Evolutionary conservation across 148 eudicot genomes (phyloP).

Genomic region (Heliosperma pusillum): DNA sequence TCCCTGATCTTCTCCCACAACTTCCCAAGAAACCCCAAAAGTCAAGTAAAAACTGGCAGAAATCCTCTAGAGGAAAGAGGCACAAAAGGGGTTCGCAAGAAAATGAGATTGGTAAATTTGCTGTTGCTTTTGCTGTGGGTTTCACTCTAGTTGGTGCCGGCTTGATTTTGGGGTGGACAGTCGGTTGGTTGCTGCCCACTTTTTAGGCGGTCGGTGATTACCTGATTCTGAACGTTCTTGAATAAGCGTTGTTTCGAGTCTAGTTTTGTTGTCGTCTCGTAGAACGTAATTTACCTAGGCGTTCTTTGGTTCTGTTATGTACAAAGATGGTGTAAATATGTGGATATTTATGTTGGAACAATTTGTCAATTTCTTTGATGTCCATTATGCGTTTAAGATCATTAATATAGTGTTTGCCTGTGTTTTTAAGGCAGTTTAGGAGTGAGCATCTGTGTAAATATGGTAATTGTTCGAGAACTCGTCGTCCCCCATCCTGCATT

Average conservation of each 20-base stretch:
- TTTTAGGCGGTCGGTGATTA: constrained; percentile 20
- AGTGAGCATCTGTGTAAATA: neutral
- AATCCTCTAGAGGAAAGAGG: constrained; percentile 34
- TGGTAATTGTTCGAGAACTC: too few species aligned
- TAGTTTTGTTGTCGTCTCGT: constrained; percentile 7
- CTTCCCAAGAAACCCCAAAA: constrained; percentile 36
- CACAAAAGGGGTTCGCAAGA: constrained; percentile 32
- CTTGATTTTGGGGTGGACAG: constrained; percentile 88
- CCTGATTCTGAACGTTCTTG: neutral
- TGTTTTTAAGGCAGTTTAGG: neutral
- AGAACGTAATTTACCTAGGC: constrained; percentile 16
- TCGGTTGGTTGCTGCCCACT: constrained; percentile 68
- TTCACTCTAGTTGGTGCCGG: constrained; percentile 86
- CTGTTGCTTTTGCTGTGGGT: constrained; percentile 75
- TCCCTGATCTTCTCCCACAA: constrained; percentile 47
- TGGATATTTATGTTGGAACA: constrained; percentile 16
- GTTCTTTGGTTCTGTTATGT: constrained; percentile 1
- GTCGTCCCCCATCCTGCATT: too few species aligned
- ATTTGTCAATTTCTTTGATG: constrained; percentile 8
- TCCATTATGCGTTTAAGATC: neutral
- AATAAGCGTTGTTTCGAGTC: constrained; percentile 12
- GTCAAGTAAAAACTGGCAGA: constrained; percentile 34
- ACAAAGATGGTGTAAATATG: constrained; percentile 17
- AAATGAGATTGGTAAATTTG: constrained; percentile 48
- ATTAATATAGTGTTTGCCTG: neutral